A percentile compares a stretch with the other conserved stretches of the same genome.
These are phyloP conservation scores for Croton laevigatus DNA, from an alignment of 441 rosid species.

Conservation along the genomic window DNA sequence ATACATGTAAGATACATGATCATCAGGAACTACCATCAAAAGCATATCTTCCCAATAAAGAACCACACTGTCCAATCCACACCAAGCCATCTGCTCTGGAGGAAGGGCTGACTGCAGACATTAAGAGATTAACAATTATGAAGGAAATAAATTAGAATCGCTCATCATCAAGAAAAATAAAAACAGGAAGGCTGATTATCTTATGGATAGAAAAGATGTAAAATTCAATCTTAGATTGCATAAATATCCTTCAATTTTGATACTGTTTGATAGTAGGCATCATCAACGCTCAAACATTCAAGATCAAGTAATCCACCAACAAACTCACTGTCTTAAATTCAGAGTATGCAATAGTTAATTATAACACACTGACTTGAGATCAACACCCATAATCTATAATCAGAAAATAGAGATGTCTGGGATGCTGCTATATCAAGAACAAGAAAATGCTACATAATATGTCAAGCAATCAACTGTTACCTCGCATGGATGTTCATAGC, in stretches of 20 bases:
- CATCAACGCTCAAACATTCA: neutral
- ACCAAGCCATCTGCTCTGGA: slow-evolving; percentile 97
- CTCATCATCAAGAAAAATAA: neutral
- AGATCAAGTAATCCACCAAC: neutral
- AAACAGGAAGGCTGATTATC: neutral
- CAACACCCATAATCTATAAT: neutral
- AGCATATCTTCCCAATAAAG: slow-evolving; percentile 95
- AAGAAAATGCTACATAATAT: too few species aligned
- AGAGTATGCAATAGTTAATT: neutral
- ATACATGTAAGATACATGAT: slow-evolving; percentile 75
- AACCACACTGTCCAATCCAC: slow-evolving; percentile 91
- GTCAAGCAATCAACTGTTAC: slow-evolving; percentile 30
- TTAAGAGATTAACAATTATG: neutral
- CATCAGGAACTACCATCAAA: slow-evolving; percentile 97
- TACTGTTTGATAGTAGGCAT: neutral
- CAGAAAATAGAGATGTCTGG: too few species aligned
- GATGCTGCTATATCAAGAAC: neutral
- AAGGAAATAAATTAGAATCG: slow-evolving; percentile 3
- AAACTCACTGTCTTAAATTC: neutral
- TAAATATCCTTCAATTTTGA: neutral
- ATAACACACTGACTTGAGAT: neutral
- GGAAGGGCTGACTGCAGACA: slow-evolving; percentile 82
- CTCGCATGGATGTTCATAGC: slow-evolving; percentile 72
- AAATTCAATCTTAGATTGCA: neutral
- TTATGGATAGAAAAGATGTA: neutral